phyloP scores from a whole-genome alignment of 208 protist species.

The Crithidia brevicula region DNA sequence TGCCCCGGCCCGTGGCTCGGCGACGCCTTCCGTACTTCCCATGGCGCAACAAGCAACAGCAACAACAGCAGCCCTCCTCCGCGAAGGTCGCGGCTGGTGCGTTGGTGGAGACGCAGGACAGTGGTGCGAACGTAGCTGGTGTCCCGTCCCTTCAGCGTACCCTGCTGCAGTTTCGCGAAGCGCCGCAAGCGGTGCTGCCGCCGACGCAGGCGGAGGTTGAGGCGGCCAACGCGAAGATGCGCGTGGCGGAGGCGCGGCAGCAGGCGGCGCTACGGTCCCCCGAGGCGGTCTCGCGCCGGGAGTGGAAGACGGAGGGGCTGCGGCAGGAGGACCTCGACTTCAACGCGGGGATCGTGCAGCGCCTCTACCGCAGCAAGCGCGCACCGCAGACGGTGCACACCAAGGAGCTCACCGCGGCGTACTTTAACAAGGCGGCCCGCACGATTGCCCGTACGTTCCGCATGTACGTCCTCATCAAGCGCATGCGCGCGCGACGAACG shows the following conservation, averaged over 20 bases:
- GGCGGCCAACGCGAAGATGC: slow-evolving; percentile 61
- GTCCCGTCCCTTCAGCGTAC: slow-evolving; percentile 22
- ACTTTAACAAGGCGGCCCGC: slow-evolving; percentile 68
- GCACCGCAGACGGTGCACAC: slow-evolving; percentile 47
- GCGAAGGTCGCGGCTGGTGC: background rate
- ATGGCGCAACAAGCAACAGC: slow-evolving; percentile 44
- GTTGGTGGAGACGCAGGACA: background rate
- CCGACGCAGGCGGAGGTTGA: slow-evolving; percentile 54
- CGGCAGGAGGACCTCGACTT: slow-evolving; percentile 78
- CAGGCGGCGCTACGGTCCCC: slow-evolving; percentile 41
- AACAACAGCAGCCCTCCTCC: background rate
- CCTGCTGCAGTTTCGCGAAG: slow-evolving; percentile 62
- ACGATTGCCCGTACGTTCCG: slow-evolving; percentile 78
- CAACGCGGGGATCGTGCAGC: slow-evolving; percentile 86
- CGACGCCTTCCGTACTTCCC: slow-evolving; percentile 64
- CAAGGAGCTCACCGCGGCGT: slow-evolving; percentile 53
- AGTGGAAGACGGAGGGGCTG: slow-evolving; percentile 80
- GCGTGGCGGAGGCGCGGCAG: slow-evolving; percentile 27
- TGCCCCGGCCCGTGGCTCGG: slow-evolving; percentile 37
- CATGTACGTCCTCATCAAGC: slow-evolving; percentile 59
- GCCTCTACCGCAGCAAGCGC: slow-evolving; percentile 51
- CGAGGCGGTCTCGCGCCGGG: slow-evolving; percentile 51
- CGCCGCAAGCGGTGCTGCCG: slow-evolving; percentile 33
- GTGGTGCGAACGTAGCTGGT: background rate
- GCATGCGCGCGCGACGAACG: slow-evolving; percentile 27